These are phyloP conservation scores for Pelargonium hybrid DNA, from an alignment of 441 rosid species.

Conservation along the genomic window DNA sequence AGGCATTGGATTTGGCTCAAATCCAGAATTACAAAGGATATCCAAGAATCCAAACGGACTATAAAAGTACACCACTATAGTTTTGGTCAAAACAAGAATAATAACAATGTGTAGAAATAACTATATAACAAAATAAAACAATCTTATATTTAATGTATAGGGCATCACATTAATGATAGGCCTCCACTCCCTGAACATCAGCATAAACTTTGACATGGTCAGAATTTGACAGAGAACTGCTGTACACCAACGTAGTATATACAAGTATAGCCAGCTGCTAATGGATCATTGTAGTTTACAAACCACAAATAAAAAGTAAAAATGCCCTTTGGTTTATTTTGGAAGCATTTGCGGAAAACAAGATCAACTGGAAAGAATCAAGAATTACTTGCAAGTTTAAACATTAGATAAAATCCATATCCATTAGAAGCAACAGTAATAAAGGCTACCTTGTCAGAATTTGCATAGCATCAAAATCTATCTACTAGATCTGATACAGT, in stretches of 20 bases:
- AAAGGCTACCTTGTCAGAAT: neutral
- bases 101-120: neutral
- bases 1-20: too few species aligned
- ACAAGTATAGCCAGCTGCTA: neutral
- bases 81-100: neutral
- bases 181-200: neutral
- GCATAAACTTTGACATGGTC: neutral
- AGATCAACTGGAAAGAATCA: neutral
- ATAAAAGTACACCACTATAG: too few species aligned
- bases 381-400: neutral
- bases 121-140: neutral
- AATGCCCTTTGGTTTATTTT: neutral
- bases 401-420: neutral
- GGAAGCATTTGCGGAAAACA: neutral
- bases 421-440: neutral
- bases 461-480: neutral
- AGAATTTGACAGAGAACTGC: neutral
- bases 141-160: neutral
- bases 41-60: neutral
- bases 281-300: neutral
- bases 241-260: neutral
- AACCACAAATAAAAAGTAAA: neutral
- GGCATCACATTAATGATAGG: neutral
- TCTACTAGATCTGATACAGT: neutral
- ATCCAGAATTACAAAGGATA: too few species aligned